Evolutionary conservation across 2,329 filamentous ascomycete species (phyloP), one percentile per base, ranked within the genome.

Genomic region (Nannizzia gypsea): DNA sequence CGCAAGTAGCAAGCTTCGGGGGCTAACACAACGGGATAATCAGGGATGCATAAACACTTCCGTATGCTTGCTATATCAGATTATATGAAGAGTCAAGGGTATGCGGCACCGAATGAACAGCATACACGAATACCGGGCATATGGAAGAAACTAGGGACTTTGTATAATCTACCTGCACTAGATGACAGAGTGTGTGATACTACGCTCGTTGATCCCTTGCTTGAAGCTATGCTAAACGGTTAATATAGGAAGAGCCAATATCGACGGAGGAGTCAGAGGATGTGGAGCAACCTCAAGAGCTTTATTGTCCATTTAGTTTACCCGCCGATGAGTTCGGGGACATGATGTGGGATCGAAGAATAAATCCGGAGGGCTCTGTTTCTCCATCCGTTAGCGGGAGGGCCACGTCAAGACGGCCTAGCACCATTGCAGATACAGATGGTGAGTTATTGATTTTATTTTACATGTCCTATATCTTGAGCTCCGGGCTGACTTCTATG

Each of bases 21-120:
- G 22, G 24, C 61, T 57, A 17, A 59, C 17, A 15, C 17, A 22
- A 28, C 22, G 13, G 48, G 22, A 34, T 9, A 62, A 42, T 6
- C 64, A 89, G 89, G 90, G 62, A 88, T 96, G 80, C 90, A 96
- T 76, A 95, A 92, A 71, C 90, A 96, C 73, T 95, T 96, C 70
- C 86, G 89, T 62, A 91, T 96, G 81, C 84, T 96, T 64, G 85
- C 89, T 6, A 89, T 96, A 61, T 87, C 87, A 50, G 85, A 91
- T 66, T 83, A 89, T 66, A 77, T 95, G 62, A 84, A 86, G 65
- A 89, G 88, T 66, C 88, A 91, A 72, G 90, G 90, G 81, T 90
- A 72, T 82, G 86, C 57, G 80, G 87, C 68, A 66, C 83, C 65
- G 77, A 84, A 69, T 22, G 72, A 76, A 66, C 81, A 82, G 15